These are phyloP conservation scores for Excoecaria agallocha DNA, from an alignment of 345 rosid genomes.

Conservation along the genomic window DNA sequence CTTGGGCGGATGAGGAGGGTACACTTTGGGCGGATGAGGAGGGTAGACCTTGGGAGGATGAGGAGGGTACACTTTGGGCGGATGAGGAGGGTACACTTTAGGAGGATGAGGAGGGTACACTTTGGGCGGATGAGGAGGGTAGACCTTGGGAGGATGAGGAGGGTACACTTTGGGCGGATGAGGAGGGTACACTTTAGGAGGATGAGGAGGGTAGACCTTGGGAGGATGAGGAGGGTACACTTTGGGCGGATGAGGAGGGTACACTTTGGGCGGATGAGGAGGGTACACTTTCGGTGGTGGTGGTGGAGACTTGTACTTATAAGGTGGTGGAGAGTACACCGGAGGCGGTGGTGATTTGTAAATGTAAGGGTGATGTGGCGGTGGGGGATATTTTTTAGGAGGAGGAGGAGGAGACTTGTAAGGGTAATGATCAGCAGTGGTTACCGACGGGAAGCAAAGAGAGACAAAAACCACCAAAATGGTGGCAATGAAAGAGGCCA, in stretches of 20 bases:
- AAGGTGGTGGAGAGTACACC: not conserved
- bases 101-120: no score
- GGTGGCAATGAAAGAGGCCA: constrained; percentile 48
- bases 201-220: constrained; percentile 25
- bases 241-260: not conserved
- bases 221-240: constrained; percentile 1
- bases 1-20: no score
- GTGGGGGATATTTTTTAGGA: constrained; percentile 16
- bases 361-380: not conserved
- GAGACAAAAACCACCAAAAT: constrained; percentile 46
- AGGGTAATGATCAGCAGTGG: constrained; percentile 38
- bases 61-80: no score
- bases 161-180: no score
- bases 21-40: no score
- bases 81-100: no score
- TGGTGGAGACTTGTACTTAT: constrained; percentile 29
- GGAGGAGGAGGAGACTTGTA: constrained; percentile 46
- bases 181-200: constrained; percentile 3
- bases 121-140: no score
- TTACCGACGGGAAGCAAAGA: constrained; percentile 41
- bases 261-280: no score
- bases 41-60: no score
- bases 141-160: no score
- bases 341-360: constrained; percentile 21
- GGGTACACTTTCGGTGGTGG: constrained; percentile 15